A percentile compares a stretch with the other conserved stretches of the same genome.
Conservation (phyloP, 2,329 filamentous ascomycete genomes). For the Claviceps humidiphila region DNA sequence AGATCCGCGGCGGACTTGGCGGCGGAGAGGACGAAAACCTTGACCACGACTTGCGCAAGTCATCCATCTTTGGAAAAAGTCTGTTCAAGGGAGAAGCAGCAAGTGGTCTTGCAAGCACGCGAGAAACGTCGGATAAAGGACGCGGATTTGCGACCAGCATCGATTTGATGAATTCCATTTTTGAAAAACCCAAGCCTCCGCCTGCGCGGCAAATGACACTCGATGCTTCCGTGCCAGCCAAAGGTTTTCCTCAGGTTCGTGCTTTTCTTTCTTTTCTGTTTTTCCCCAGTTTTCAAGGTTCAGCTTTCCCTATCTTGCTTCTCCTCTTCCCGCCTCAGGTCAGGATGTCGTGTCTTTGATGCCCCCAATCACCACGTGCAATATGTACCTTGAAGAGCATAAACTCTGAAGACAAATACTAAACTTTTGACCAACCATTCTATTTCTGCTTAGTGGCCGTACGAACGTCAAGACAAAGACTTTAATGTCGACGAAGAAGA, state of each 20-base stretch:
- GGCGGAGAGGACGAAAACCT: slow-evolving; percentile 20
- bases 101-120: slow-evolving; percentile 17
- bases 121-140: slow-evolving; percentile 30
- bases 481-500: slow-evolving; percentile 51
- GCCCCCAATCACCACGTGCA: background rate
- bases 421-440: slow-evolving; percentile 4
- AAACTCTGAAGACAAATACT: slow-evolving; percentile 26
- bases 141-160: slow-evolving; percentile 76
- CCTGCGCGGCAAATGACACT: slow-evolving; percentile 41
- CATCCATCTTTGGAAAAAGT: slow-evolving; percentile 23
- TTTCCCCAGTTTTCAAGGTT: background rate
- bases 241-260: slow-evolving; percentile 85
- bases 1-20: slow-evolving; percentile 14
- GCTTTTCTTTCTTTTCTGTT: slow-evolving; percentile 18
- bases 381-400: slow-evolving; percentile 1
- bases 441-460: slow-evolving; percentile 58
- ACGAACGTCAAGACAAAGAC: slow-evolving; percentile 64
- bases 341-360: slow-evolving; percentile 10
- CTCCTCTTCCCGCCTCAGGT: background rate
- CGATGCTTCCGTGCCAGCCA: slow-evolving; percentile 37
- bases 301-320: no score
- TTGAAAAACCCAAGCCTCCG: slow-evolving; percentile 58
- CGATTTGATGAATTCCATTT: slow-evolving; percentile 91
- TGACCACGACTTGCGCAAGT: slow-evolving; percentile 35
- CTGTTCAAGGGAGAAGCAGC: slow-evolving; percentile 16